Percentiles rank a stretch among this genome's conserved stretches.
Conservation (phyloP, 108 stramenopile genomes). For the Pseudonitzschia delicatissima region DNA sequence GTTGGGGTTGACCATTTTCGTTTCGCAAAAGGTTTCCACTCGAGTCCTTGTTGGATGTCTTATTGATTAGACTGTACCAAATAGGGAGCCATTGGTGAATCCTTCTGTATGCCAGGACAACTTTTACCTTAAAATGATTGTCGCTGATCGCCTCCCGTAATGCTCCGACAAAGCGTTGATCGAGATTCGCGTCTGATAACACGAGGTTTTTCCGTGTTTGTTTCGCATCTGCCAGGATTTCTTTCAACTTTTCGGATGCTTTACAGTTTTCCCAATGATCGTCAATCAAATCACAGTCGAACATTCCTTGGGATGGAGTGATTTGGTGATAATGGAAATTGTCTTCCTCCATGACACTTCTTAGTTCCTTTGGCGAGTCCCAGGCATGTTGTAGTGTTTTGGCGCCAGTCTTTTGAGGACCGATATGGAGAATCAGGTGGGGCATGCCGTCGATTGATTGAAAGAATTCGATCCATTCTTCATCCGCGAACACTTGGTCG, state of each 20-base stretch:
- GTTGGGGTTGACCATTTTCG: background rate
- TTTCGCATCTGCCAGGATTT: background rate
- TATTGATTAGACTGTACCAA: conserved; percentile 10
- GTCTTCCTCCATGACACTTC: background rate
- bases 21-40: background rate
- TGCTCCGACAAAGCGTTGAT: background rate
- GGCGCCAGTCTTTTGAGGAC: conserved; percentile 4
- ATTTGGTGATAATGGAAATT: conserved; percentile 4
- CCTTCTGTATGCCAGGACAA: conserved; percentile 1
- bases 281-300: background rate
- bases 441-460: conserved; percentile 1
- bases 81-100: conserved; percentile 5
- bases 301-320: background rate
- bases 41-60: background rate
- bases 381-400: conserved; percentile 1
- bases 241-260: background rate
- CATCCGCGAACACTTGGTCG: conserved; percentile 1
- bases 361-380: conserved; percentile 4
- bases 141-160: conserved; percentile 1
- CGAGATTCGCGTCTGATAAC: conserved; percentile 8
- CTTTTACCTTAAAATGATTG: background rate
- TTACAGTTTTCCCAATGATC: background rate
- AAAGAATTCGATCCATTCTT: conserved; percentile 3
- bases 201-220: background rate
- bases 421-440: conserved; percentile 3